Percentiles rank a stretch among this genome's conserved stretches.
Conservation (phyloP, 164 flowering plant species). For the Dillenia suffruticosa region DNA sequence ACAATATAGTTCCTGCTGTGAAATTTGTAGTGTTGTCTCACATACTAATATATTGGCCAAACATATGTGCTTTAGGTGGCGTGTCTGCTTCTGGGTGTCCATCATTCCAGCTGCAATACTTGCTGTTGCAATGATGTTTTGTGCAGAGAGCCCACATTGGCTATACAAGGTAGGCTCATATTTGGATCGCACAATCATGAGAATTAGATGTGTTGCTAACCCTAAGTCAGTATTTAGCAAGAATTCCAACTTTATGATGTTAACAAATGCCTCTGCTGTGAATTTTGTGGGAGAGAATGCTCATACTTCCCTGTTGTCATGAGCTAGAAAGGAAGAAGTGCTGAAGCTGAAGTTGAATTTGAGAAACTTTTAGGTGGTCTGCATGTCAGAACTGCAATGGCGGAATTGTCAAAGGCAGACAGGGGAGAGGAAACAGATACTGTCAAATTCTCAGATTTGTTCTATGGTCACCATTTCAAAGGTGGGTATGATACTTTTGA, state of each 20-base stretch:
- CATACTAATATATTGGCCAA: background rate
- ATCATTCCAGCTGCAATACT: conserved; percentile 77
- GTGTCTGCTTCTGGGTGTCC: conserved; percentile 92
- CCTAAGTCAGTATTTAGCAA: background rate
- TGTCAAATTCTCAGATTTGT: conserved; percentile 61
- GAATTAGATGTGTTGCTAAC: background rate
- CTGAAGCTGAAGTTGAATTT: conserved; percentile 80
- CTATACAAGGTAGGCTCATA: conserved; percentile 64
- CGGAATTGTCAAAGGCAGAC: conserved; percentile 71
- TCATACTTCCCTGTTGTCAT: conserved; percentile 2
- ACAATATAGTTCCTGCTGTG: background rate
- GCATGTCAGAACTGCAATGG: conserved; percentile 70
- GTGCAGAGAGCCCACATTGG: conserved; percentile 96
- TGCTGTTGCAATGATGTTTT: conserved; percentile 69
- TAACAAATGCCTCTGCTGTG: background rate
- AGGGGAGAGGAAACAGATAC: conserved; percentile 64
- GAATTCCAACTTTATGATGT: background rate
- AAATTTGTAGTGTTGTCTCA: background rate
- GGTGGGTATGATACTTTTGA: conserved; percentile 35
- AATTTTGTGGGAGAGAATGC: background rate
- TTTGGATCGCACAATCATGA: background rate
- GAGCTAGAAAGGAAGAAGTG: conserved; percentile 69
- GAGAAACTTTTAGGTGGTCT: conserved; percentile 76
- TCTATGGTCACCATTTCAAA: conserved; percentile 82
- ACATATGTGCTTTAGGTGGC: conserved; percentile 62